Percentiles rank a stretch among this genome's conserved stretches.
phyloP scores from a whole-genome alignment of 148 eudicot species.

The Fagopyrum homotropicum region DNA sequence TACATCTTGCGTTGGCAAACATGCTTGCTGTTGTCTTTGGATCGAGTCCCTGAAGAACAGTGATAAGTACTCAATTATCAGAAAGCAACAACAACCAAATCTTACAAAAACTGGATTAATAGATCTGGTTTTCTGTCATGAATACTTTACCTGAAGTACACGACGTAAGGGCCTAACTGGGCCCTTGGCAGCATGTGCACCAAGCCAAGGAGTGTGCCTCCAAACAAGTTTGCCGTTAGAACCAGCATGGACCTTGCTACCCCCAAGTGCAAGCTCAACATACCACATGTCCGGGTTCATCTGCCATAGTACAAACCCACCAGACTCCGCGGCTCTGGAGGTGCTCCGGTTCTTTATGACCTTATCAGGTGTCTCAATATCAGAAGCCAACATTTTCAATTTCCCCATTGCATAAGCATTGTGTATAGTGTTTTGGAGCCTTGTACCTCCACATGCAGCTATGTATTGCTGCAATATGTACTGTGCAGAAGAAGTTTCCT shows the following conservation, averaged over 20 bases:
- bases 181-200: slow-evolving; percentile 79
- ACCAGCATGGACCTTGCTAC: slow-evolving; percentile 79
- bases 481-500: slow-evolving; percentile 89
- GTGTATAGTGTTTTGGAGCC: slow-evolving; percentile 48
- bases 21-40: slow-evolving; percentile 59
- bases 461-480: slow-evolving; percentile 77
- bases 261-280: slow-evolving; percentile 73
- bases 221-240: slow-evolving; percentile 72
- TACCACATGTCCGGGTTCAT: slow-evolving; percentile 90
- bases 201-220: slow-evolving; percentile 87
- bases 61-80: slow-evolving; percentile 7
- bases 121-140: not conserved
- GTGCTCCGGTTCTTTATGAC: slow-evolving; percentile 54
- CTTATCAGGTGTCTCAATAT: slow-evolving; percentile 64
- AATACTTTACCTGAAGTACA: slow-evolving; percentile 62
- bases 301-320: slow-evolving; percentile 78
- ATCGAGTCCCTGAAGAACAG: slow-evolving; percentile 44
- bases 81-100: not conserved
- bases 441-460: slow-evolving; percentile 75
- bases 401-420: slow-evolving; percentile 87
- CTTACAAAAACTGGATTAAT: not conserved
- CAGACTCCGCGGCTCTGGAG: slow-evolving; percentile 58
- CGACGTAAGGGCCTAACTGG: slow-evolving; percentile 82
- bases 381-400: slow-evolving; percentile 64
- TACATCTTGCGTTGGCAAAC: slow-evolving; percentile 54